Conservation (phyloP, 192 early-diverging fungal genomes). For the Coemansia interrupta region DNA sequence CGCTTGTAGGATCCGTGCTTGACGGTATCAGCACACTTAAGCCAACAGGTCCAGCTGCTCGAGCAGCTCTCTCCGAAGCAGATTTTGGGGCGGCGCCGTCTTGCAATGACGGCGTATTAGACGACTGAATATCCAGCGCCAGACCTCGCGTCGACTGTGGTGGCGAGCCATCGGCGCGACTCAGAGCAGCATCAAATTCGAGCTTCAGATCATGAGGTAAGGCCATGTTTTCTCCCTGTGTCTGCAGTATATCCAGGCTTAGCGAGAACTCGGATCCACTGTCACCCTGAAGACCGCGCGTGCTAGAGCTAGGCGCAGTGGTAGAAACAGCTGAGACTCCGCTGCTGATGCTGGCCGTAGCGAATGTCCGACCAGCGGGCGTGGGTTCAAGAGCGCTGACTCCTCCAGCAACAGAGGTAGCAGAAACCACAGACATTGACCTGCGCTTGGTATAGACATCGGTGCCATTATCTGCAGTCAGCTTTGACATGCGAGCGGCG, state of each 20-base stretch:
- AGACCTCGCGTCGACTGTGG: slow-evolving; percentile 23
- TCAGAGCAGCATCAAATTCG: slow-evolving; percentile 45
- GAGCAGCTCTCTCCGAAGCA: too few relatives aligned
- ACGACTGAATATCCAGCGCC: slow-evolving; percentile 12
- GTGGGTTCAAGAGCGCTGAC: neutral
- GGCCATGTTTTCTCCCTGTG: slow-evolving; percentile 24
- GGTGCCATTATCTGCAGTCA: slow-evolving; percentile 6
- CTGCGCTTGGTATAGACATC: slow-evolving; percentile 28
- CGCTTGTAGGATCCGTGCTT: slow-evolving; percentile 1
- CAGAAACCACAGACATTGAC: slow-evolving; percentile 44
- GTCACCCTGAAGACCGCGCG: slow-evolving; percentile 17
- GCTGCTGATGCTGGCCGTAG: neutral
- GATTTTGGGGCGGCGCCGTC: too few relatives aligned
- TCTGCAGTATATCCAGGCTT: slow-evolving; percentile 30
- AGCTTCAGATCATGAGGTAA: slow-evolving; percentile 47
- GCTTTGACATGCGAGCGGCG: slow-evolving; percentile 3
- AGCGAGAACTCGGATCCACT: slow-evolving; percentile 39
- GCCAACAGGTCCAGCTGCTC: slow-evolving; percentile 1
- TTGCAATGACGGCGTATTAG: neutral
- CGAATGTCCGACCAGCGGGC: neutral
- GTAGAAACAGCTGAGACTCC: neutral
- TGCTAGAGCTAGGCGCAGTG: slow-evolving; percentile 1
- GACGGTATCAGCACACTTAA: slow-evolving; percentile 40
- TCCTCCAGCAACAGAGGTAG: slow-evolving; percentile 9
- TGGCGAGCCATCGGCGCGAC: slow-evolving; percentile 28